A percentile compares a stretch with the other conserved stretches of the same genome.
Conservation (phyloP, 371 early-diverging fungal genomes). For the Mucor ambiguus region DNA sequence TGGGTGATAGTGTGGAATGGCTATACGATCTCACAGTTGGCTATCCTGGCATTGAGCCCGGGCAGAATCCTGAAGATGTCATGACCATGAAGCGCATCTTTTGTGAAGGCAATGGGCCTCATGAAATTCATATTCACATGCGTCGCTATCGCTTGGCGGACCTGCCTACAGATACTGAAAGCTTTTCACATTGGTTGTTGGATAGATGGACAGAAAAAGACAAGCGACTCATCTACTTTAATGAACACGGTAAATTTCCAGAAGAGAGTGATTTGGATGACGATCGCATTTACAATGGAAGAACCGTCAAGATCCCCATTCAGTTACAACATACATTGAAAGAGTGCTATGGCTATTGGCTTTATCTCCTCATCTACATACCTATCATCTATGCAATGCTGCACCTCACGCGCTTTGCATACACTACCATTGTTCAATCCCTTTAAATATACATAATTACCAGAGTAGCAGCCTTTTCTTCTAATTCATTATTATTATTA, state of each 20-base stretch:
- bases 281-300: conserved; percentile 11
- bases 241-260: conserved; percentile 71
- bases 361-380: conserved; percentile 25
- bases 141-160: conserved; percentile 64
- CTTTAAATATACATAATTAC: background rate
- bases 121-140: conserved; percentile 75
- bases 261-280: conserved; percentile 13
- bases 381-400: conserved; percentile 12
- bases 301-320: conserved; percentile 22
- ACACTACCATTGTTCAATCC: conserved; percentile 5
- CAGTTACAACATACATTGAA: conserved; percentile 15
- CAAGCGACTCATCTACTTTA: conserved; percentile 72
- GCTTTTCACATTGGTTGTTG: conserved; percentile 76
- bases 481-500: background rate
- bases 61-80: conserved; percentile 76
- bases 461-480: background rate
- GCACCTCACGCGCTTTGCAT: conserved; percentile 1
- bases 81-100: conserved; percentile 75
- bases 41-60: conserved; percentile 75
- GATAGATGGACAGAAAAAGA: conserved; percentile 83
- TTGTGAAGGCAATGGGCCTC: conserved; percentile 68
- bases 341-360: conserved; percentile 23
- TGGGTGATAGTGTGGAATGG: conserved; percentile 67
- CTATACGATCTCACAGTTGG: conserved; percentile 88
- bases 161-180: conserved; percentile 64